A percentile compares a stretch with the other conserved stretches of the same genome.
Conservation (phyloP, 2,329 filamentous ascomycete species). For the Massarina eburnea region DNA sequence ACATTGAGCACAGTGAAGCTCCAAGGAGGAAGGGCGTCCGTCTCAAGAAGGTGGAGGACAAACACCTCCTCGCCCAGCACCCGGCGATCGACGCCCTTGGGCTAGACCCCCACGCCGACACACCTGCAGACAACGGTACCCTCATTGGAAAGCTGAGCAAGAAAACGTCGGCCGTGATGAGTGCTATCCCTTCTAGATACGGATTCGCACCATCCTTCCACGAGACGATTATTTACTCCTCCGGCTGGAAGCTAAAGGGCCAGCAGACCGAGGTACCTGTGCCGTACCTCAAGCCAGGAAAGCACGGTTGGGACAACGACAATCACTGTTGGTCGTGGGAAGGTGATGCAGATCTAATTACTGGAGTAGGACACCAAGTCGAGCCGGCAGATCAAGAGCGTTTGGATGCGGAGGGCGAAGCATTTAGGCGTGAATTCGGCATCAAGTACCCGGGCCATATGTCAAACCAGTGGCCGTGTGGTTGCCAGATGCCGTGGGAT, state of each 20-base stretch:
- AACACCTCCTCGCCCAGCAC: not conserved
- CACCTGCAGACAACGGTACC: conserved; percentile 1
- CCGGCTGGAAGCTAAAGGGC: too few relatives aligned
- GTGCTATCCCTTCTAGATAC: not conserved
- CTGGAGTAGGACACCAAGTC: conserved; percentile 26
- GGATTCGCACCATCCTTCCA: not conserved
- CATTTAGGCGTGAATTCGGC: conserved; percentile 12
- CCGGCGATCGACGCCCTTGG: not conserved
- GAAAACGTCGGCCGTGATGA: conserved; percentile 4
- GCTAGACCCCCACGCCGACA: not conserved
- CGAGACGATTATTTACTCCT: not conserved
- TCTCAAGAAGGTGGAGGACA: not conserved
- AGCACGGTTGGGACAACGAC: conserved; percentile 22
- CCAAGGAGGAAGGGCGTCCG: too few relatives aligned
- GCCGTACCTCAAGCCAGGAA: conserved; percentile 22
- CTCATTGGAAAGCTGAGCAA: conserved; percentile 1
- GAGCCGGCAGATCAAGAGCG: conserved; percentile 12
- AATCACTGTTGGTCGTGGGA: conserved; percentile 10
- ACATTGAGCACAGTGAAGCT: not conserved
- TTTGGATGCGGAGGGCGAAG: conserved; percentile 2
- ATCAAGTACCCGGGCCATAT: conserved; percentile 21
- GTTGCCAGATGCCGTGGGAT: conserved; percentile 14
- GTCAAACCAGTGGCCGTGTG: conserved; percentile 26
- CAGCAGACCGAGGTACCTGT: not conserved
- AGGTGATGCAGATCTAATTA: conserved; percentile 16